These are phyloP conservation scores for Verbena officinalis DNA, from an alignment of 257 asterid genomes.

Conservation along the genomic window DNA sequence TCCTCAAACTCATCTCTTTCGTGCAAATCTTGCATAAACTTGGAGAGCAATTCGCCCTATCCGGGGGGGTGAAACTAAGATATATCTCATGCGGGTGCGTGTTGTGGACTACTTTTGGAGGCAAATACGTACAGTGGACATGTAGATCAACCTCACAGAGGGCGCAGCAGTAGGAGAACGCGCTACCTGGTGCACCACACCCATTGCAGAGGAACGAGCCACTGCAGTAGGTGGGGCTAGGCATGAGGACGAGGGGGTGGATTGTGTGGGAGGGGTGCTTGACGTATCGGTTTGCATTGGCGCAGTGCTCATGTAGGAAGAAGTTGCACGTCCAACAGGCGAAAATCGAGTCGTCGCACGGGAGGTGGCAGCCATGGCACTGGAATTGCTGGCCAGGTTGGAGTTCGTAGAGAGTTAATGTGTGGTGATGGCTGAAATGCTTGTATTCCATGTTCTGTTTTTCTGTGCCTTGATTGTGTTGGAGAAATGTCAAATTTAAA, in stretches of 20 bases:
- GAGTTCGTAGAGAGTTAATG: constrained; percentile 44
- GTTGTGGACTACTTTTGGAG: constrained; percentile 39
- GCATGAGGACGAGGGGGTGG: constrained; percentile 61
- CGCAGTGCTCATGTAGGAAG: constrained; percentile 79
- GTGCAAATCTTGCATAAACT: constrained; percentile 48
- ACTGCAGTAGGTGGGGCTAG: constrained; percentile 66
- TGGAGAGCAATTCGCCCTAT: not conserved
- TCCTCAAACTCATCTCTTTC: constrained; percentile 33
- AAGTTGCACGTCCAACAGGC: constrained; percentile 65
- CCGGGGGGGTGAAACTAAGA: constrained; percentile 20
- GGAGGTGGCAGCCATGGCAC: constrained; percentile 61
- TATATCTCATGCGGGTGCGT: constrained; percentile 50
- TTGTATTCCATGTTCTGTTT: constrained; percentile 46
- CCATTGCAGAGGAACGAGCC: constrained; percentile 59
- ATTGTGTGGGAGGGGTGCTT: constrained; percentile 58
- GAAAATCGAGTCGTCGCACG: constrained; percentile 50
- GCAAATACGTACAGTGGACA: constrained; percentile 54
- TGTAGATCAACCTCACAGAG: constrained; percentile 75
- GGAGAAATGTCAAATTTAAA: too few species aligned
- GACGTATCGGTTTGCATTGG: constrained; percentile 59
- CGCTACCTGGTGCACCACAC: constrained; percentile 54
- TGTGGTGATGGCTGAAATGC: constrained; percentile 70
- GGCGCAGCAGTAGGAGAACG: constrained; percentile 59
- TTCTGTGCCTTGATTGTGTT: not conserved
- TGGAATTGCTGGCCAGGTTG: constrained; percentile 47